These are phyloP conservation scores for Sporormia fimetaria DNA, from an alignment of 495 filamentous ascomycete genomes.

Conservation along the genomic window DNA sequence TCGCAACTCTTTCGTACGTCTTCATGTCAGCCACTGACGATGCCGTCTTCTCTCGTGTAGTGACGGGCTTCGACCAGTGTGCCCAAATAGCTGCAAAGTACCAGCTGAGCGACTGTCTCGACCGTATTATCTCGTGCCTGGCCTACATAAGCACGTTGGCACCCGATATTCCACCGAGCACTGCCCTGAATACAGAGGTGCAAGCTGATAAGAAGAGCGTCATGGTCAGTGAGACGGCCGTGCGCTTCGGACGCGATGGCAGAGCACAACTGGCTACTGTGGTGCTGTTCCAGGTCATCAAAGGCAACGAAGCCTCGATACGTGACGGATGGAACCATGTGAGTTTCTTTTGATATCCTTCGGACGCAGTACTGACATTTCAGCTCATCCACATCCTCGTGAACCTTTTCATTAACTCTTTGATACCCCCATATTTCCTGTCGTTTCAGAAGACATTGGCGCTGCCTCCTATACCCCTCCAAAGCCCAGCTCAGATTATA, in stretches of 20 bases:
- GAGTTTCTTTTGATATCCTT: conserved; percentile 30
- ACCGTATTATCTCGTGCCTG: conserved; percentile 81
- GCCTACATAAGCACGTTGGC: conserved; percentile 82
- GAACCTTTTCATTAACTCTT: conserved; percentile 91
- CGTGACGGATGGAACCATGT: conserved; percentile 74
- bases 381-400: conserved; percentile 83
- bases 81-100: conserved; percentile 86
- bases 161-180: conserved; percentile 62
- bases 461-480: conserved; percentile 75
- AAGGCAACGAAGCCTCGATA: conserved; percentile 67
- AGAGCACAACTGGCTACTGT: conserved; percentile 87
- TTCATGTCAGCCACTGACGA: conserved; percentile 99
- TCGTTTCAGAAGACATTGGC: conserved; percentile 58
- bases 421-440: conserved; percentile 76
- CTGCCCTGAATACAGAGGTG: conserved; percentile 87
- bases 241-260: conserved; percentile 91
- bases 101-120: conserved; percentile 70
- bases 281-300: conserved; percentile 82
- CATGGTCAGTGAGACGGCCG: conserved; percentile 97
- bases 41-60: conserved; percentile 85
- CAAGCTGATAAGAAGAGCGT: conserved; percentile 85
- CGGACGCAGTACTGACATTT: conserved; percentile 22
- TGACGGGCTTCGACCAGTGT: conserved; percentile 91
- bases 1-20: conserved; percentile 91
- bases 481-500: conserved; percentile 84